Conservation (phyloP, 257 asterid genomes). For the Nicotiana tomentosiformis region DNA sequence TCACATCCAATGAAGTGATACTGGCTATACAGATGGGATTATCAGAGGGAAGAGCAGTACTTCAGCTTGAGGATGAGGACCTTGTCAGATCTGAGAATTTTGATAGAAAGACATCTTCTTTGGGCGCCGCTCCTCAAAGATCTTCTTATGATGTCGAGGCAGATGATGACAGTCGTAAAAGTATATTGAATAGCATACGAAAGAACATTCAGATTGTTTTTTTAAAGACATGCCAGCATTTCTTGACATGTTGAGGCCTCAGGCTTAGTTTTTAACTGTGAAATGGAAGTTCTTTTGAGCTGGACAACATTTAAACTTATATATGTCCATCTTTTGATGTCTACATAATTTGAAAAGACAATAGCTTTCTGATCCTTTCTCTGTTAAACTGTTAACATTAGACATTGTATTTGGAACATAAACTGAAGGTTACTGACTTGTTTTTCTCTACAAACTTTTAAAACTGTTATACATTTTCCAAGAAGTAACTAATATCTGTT, state of each 20-base stretch:
- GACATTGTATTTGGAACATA: background rate
- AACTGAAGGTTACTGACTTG: background rate
- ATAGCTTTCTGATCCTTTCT: background rate
- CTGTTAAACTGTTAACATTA: background rate
- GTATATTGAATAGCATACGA: constrained; percentile 19
- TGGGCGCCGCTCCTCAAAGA: constrained; percentile 30
- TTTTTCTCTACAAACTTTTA: background rate
- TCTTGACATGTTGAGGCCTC: background rate
- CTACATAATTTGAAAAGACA: background rate
- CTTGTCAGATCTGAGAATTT: constrained; percentile 31
- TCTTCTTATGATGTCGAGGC: constrained; percentile 18
- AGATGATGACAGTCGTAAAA: constrained; percentile 26
- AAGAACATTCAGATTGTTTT: constrained; percentile 41
- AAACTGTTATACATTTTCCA: background rate
- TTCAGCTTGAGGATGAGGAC: constrained; percentile 40
- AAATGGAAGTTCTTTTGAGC: background rate
- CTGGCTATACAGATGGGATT: constrained; percentile 52
- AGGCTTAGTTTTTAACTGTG: background rate
- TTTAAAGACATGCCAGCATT: background rate
- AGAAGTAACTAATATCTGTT: background rate
- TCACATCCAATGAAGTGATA: constrained; percentile 11
- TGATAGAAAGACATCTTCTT: constrained; percentile 30
- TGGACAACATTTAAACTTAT: background rate
- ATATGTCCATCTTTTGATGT: background rate
- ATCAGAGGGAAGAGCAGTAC: constrained; percentile 38